Base-by-base conservation (phyloP, 2,329 filamentous ascomycete genomes). In the Fusarium metavorans region DNA sequence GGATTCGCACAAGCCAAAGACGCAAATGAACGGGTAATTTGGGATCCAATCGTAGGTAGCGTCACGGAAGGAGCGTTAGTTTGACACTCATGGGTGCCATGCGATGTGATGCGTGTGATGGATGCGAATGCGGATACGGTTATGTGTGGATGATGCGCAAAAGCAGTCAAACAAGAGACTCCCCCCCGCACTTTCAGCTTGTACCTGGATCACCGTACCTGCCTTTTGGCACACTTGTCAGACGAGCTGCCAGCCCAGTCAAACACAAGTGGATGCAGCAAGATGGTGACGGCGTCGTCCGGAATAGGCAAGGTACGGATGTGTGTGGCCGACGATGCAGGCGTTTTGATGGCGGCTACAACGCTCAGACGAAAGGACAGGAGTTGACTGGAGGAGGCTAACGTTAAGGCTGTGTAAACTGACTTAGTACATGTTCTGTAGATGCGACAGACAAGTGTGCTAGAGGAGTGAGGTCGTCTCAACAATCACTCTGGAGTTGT, bases 221-320 rank as follows among this genome's bases (percentile, higher is more conserved):
- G 67, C 64, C 68, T 70, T 73, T 71, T 71, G 70, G 66, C 72
- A 74, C 73, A 74, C 67, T 66, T 64, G 60, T 63, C 60, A 60
- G 64, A 56, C 64, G 48, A 54, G 48, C 27, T 66, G 62, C 52
- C 39, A 56, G 37, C 56, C 52, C 39, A 56, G 37, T 63, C 41
- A 60, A 48, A 30, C 45, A n/a, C 61, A 65, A 67, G 63, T 70
- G 67, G 52, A 67, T 75, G 72, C 71, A 78, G 66, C 68, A 64
- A 54, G 45, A 67, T 66, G 57, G 37, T 62, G 65, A 56, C 23
- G 58, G 52, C 66, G 71, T 71, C 67, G 68, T 64, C 76, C 76
- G 32, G 64, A 78, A 70, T 75, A 77, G 76, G 77, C 52, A 76
- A 75, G 59, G 54, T 64, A 50, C 68, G 64, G 66, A 67, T 72